Percentiles rank a stretch among this genome's conserved stretches.
phyloP scores from a whole-genome alignment of 2,329 filamentous ascomycete species.

The Fusarium falciforme region DNA sequence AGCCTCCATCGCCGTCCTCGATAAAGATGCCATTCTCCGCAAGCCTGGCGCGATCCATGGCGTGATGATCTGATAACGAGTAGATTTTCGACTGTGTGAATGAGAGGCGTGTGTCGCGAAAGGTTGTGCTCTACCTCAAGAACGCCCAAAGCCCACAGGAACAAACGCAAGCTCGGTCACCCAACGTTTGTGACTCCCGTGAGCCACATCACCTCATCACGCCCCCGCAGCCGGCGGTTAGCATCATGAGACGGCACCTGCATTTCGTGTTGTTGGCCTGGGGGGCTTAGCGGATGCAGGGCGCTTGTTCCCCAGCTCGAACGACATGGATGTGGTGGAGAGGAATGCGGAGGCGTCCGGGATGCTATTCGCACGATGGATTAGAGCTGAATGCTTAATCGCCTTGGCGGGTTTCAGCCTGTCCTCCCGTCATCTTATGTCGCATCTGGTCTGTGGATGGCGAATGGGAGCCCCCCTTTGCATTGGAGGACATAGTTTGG shows the following conservation, averaged over 20 bases:
- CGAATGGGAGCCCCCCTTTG: neutral
- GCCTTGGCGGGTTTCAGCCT: neutral
- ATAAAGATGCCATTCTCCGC: conserved; percentile 26
- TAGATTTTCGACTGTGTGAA: neutral
- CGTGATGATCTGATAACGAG: neutral
- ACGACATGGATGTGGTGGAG: neutral
- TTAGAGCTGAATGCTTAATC: conserved; percentile 2
- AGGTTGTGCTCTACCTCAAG: neutral
- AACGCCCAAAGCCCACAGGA: neutral
- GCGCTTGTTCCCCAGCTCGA: neutral
- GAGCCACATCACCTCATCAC: neutral
- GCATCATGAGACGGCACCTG: neutral
- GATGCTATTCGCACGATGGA: neutral
- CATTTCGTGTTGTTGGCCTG: neutral
- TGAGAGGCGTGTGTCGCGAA: neutral
- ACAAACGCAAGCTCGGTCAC: neutral
- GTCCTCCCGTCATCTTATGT: neutral
- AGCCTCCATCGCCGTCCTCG: conserved; percentile 11
- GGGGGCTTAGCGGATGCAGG: neutral
- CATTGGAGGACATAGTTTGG: neutral
- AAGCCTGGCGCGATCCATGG: conserved; percentile 2
- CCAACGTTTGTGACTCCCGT: neutral
- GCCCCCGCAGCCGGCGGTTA: neutral
- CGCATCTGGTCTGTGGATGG: neutral
- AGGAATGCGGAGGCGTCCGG: neutral